These are phyloP conservation scores for Priceomyces carsonii DNA, from an alignment of 805 yeast species.

Conservation along the genomic window DNA sequence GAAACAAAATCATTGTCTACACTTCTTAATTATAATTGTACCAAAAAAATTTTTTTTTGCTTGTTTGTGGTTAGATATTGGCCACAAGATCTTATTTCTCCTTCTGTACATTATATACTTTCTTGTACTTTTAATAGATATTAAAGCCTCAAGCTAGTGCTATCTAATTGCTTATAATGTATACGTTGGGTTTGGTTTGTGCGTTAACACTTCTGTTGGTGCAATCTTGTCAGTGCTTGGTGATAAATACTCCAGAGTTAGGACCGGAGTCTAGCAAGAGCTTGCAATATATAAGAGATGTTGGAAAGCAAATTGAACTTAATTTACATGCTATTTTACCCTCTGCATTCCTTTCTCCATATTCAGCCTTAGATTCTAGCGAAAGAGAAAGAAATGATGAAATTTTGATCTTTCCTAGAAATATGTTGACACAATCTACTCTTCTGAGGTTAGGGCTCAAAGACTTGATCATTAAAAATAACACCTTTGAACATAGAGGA, in stretches of 20 bases:
- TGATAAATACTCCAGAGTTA: conserved; percentile 3
- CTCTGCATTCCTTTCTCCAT: neutral
- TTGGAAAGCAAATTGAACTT: conserved; percentile 10
- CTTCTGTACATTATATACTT: no score
- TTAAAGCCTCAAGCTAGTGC: no score
- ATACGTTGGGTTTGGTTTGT: no score
- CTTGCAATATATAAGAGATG: conserved; percentile 10
- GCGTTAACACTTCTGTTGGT: no score
- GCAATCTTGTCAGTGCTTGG: conserved; percentile 4
- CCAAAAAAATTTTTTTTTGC: no score
- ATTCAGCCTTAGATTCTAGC: neutral
- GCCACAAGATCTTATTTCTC: no score
- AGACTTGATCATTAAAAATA: conserved; percentile 14
- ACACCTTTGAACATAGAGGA: no score
- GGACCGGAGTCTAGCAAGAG: conserved; percentile 1
- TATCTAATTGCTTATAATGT: no score
- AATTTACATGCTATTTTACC: conserved; percentile 10
- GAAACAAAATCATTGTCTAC: conserved; percentile 30
- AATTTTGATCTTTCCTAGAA: conserved; percentile 25
- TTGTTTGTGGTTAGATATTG: conserved; percentile 7
- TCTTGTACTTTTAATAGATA: no score
- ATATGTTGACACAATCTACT: conserved; percentile 18
- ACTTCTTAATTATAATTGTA: conserved; percentile 10
- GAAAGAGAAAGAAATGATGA: conserved; percentile 14
- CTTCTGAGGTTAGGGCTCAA: conserved; percentile 25